Conservation (phyloP, 371 early-diverging fungal species). For the Batkoa obscura region DNA sequence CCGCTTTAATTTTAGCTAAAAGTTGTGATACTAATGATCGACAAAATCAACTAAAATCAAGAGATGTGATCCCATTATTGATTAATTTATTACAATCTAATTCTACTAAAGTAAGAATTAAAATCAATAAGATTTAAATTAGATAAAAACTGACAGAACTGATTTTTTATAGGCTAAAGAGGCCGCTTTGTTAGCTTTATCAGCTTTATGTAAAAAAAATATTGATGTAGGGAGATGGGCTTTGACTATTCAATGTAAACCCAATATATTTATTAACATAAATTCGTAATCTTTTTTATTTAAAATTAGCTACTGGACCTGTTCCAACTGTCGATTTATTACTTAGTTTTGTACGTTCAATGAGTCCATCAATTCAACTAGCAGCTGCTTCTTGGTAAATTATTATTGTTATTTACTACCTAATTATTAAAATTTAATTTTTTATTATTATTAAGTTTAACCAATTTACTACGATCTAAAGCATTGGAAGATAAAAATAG, state of each 20-base stretch:
- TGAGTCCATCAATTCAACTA: conserved; percentile 39
- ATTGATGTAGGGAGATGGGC: conserved; percentile 24
- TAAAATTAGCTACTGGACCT: no score
- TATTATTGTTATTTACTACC: background rate
- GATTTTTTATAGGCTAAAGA: conserved; percentile 32
- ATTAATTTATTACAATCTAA: conserved; percentile 34
- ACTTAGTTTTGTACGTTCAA: conserved; percentile 37
- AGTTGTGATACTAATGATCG: conserved; percentile 37
- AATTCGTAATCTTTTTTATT: no score
- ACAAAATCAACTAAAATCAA: conserved; percentile 32
- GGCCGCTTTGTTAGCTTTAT: conserved; percentile 57
- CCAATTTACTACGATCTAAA: conserved; percentile 43
- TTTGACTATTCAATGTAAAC: conserved; percentile 14
- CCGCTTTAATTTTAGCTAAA: conserved; percentile 41
- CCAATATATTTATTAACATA: background rate
- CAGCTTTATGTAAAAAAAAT: conserved; percentile 43
- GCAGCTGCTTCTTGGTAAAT: conserved; percentile 43
- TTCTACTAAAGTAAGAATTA: conserved; percentile 17
- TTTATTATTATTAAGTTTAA: conserved; percentile 20
- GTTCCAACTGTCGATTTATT: conserved; percentile 18
- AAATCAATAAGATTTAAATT: background rate
- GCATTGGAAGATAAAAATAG: conserved; percentile 38
- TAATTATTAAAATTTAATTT: background rate
- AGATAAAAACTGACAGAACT: background rate
- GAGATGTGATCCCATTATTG: conserved; percentile 36